Base-by-base conservation (phyloP, 805 yeast species). In the Debaryomyces prosopidis region DNA sequence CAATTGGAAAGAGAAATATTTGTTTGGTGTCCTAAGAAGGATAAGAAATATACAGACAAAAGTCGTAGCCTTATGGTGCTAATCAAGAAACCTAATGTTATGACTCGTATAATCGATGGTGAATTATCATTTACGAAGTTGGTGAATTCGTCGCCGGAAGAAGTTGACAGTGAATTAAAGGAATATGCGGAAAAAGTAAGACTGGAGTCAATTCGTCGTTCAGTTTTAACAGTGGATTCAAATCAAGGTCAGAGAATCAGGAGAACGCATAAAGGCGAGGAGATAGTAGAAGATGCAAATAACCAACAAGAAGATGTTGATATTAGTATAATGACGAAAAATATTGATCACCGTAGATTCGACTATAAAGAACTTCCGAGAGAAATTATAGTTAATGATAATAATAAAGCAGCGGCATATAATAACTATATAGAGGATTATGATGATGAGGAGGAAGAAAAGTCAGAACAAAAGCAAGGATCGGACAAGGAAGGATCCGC, bases 201-300 rank as follows among this genome's bases (percentile, higher is more conserved):
- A 42, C 80, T 79, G 47, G 87, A 87, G 60, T 79, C 85, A 28
- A 80, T 87, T 44, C 73, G 81, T 23, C 83, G 85, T 45, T 76
- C 87, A 14, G 86, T 90, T 11, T 66, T 90, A 40, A 82, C 83
- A 36, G 75, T 65, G 18, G 80, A 78, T 31, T 77, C 72, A 33
- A 63, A 57, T 26, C 80, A 74, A 27, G 59, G 66, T 23, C 89
- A 89, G 14, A 76, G 83, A 37, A 80, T 88, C 52, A 75, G 89
- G 53, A 76, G 89, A 55, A 88, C 96, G 3, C 96, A 89, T 61
- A 87, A 86, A 62, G 96, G 97, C 19, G 96, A 90, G 49, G 91
- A 87, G 58, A 62, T 87, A n/a, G 75, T 88, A 5, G 95, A 86
- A 45, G 54, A 56, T 40, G 52, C 56, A 6, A 53, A 58, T 30